Conservation (phyloP, 768 basidiomycete species). For the Russula sp. region DNA sequence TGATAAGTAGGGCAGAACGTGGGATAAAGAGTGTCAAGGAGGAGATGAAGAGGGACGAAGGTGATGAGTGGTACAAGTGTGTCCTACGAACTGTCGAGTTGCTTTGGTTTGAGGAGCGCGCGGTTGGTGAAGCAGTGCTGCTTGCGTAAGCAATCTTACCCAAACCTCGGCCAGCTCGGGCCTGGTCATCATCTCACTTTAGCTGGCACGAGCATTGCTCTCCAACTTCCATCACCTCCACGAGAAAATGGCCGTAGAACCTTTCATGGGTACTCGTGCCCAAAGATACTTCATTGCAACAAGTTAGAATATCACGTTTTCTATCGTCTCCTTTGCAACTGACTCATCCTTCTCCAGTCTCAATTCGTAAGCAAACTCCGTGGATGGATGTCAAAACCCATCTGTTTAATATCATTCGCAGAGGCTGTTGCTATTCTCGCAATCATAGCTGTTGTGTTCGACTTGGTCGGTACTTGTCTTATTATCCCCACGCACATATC, state of each 20-base stretch:
- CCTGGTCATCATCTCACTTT: too few relatives aligned
- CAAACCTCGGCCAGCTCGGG: too few relatives aligned
- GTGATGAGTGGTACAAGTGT: slow-evolving; percentile 11
- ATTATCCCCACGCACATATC: slow-evolving; percentile 2
- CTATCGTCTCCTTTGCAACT: background rate
- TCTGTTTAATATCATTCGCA: slow-evolving; percentile 29
- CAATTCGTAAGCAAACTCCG: background rate
- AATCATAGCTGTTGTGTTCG: slow-evolving; percentile 69
- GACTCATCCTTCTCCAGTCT: background rate
- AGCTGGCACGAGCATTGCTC: background rate
- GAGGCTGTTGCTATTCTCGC: slow-evolving; percentile 71
- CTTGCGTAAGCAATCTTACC: slow-evolving; percentile 1
- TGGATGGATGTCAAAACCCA: background rate
- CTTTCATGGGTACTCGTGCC: slow-evolving; percentile 64
- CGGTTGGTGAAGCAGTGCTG: slow-evolving; percentile 44
- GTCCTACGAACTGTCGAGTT: slow-evolving; percentile 34
- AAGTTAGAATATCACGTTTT: slow-evolving; percentile 36
- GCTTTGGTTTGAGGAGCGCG: slow-evolving; percentile 58
- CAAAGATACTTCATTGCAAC: slow-evolving; percentile 68
- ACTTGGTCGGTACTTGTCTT: slow-evolving; percentile 40
- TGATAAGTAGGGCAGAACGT: slow-evolving; percentile 47
- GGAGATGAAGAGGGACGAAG: slow-evolving; percentile 29
- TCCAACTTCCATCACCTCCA: background rate
- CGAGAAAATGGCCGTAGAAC: slow-evolving; percentile 58
- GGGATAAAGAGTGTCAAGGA: slow-evolving; percentile 39